Evolutionary conservation across 2,329 filamentous ascomycete species (phyloP), one percentile per base, ranked within the genome.

Genomic region (Ophiostoma montium): DNA sequence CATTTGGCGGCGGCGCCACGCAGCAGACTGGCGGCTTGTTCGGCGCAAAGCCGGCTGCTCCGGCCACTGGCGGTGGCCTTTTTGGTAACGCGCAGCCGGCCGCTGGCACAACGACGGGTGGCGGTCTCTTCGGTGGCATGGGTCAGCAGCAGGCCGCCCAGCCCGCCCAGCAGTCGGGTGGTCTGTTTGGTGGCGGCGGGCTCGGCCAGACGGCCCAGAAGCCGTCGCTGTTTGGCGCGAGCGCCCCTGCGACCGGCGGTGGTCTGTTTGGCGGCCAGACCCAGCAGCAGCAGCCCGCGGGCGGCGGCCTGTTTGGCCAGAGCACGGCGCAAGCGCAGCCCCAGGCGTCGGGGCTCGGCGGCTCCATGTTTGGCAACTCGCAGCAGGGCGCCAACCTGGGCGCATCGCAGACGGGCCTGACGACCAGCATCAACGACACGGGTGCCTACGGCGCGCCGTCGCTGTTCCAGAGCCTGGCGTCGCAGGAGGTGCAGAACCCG

Each of bases 381-480:
- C 72, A 75, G 53, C 50, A 52, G 18, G 35, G 51, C 47, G 62
- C 4, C 23, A 8, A 61, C 31, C 65, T 67, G 50, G 65, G 65
- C 9, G 75, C 76, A n/a, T 74, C 74, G 15, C 79, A 84, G 59
- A 68, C 74, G n/a, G 68, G 74, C 16, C 69, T 95, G 51, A 87
- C 84, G 32, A 82, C 88, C 5, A 92, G 86, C 53, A 76, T 94
- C 50, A 80, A 80, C 52, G 87, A 90, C 55, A 73, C 80, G n/a
- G 87, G 85, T 47, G 90, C 94, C 0, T 98, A 94, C 60, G 92
- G 92, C 36, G 88, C 86, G 48, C 78, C 86, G 42, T 86, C 87
- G 1, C 74, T 98, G 18, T 96, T 96, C 64, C 78, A 81, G 31
- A 83, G 81, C 48, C 69, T 95, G 15, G 72, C 72, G 56, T 73